phyloP scores from a whole-genome alignment of 306 rosid species.

The Oxytropis ochrocephala region DNA sequence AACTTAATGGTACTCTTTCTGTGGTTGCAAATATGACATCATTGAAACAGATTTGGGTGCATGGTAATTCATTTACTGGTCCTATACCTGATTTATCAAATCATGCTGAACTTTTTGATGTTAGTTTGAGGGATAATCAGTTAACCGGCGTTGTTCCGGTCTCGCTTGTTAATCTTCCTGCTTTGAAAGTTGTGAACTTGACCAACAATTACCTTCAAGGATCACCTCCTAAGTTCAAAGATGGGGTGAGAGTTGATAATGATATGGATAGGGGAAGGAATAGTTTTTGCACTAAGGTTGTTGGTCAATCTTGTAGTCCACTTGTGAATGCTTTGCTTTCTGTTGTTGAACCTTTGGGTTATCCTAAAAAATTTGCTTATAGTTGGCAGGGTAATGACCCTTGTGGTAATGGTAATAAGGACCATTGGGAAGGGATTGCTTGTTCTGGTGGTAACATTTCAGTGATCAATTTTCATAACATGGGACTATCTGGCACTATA shows the following conservation, averaged over 20 bases:
- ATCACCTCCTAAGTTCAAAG: slow-evolving; percentile 40
- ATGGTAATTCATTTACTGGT: slow-evolving; percentile 63
- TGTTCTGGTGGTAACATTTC: slow-evolving; percentile 34
- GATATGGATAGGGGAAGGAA: slow-evolving; percentile 19
- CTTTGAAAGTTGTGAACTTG: slow-evolving; percentile 47
- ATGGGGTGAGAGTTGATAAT: slow-evolving; percentile 31
- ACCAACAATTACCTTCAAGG: slow-evolving; percentile 80
- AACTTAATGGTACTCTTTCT: slow-evolving; percentile 60
- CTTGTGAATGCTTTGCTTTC: slow-evolving; percentile 46
- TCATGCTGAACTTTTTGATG: slow-evolving; percentile 15
- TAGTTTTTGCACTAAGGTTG: slow-evolving; percentile 39
- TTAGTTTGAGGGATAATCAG: slow-evolving; percentile 56
- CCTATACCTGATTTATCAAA: slow-evolving; percentile 66
- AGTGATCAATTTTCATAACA: slow-evolving; percentile 32
- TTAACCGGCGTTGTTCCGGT: slow-evolving; percentile 73
- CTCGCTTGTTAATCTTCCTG: slow-evolving; percentile 36
- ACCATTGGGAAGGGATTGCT: slow-evolving; percentile 42
- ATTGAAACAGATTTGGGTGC: slow-evolving; percentile 49
- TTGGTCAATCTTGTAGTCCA: slow-evolving; percentile 44
- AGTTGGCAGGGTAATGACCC: slow-evolving; percentile 70
- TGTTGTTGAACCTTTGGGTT: slow-evolving; percentile 43
- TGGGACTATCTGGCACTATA: slow-evolving; percentile 55
- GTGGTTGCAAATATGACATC: slow-evolving; percentile 60
- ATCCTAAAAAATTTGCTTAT: slow-evolving; percentile 46
- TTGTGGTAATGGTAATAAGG: slow-evolving; percentile 21